Base-by-base conservation (phyloP, 2,329 filamentous ascomycete species). In the Fragosphaeria purpurea region DNA sequence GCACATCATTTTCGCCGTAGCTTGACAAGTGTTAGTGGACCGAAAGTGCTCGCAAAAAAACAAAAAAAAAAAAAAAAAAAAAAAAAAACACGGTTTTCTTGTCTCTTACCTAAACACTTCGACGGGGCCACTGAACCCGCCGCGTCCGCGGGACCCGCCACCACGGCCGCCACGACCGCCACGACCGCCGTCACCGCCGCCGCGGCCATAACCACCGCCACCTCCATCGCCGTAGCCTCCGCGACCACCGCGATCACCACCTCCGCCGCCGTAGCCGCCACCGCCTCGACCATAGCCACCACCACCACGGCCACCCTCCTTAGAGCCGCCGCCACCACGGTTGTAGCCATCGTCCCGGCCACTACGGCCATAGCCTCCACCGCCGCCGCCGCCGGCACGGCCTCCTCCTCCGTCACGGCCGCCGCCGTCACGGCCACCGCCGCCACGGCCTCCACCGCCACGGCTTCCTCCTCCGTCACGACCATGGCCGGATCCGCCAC, bases 351-450 rank as follows among this genome's bases (percentile, higher is more conserved):
- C 35, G 35, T 11, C 57, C 32, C 7, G 31, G 52, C 22, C 30
- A 12, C 56, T 61, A 5, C 60, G 52, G 13, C 60, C 55, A 9
- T 59, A 59, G 34, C 57, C 58, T n/a, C 59, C 7, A 37, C 11
- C 35, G 7, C 35, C 35, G 11, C 35, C 35, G 7, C 35, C 35
- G 11, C 35, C 35, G 39, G 57, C 61, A 35, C 61, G 58, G 34
- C 42, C 48, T 5, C 39, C 11, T 22, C 41, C 39, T 9, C 45
- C 56, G 9, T 54, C 54, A 42, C 55, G 47, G 13, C 56, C 51
- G n/a, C 57, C 56, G 33, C 57, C 46, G 13, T 53, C 47, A 34
- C 38, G 42, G 12, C 46, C 47, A 4, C 46, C 50, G 33, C 47
- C 41, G 22, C 52, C 53, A 40, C 53, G 50, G 7, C 51, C 49